Base-by-base conservation (phyloP, 2,329 filamentous ascomycete species). In the Colletotrichum magnum region DNA sequence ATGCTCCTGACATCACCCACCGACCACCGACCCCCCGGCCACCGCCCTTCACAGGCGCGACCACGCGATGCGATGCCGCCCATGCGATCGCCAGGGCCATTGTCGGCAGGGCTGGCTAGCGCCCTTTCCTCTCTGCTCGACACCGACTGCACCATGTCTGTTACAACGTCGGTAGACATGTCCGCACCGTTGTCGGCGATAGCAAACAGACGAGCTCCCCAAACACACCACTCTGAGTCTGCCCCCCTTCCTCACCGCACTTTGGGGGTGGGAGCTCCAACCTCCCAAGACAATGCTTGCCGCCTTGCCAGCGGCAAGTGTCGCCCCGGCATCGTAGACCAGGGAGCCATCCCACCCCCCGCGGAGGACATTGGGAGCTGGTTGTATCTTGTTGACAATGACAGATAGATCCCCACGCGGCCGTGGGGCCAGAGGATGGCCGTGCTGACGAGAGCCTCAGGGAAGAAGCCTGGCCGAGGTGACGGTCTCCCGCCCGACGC, bases 41-140 rank as follows among this genome's bases (percentile, higher is more conserved):
- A 28, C 45, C 59, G 56, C 64, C 39, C 52, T 57, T 67, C 13
- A 26, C 36, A 18, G 56, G 50, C 41, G 58, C n/a, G 13, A 51
- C 41, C 64, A 67, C 58, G 59, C 58, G 58, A 64, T 58, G 43
- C 61, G 41, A 58, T 53, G 58, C 48, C 48, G 50, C 18, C 45
- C 45, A n/a, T 52, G 52, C 18, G 51, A 68, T 68, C 58, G 26
- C 59, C 32, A 63, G 52, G 61, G 47, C 58, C 47, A 43, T 24
- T 24, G 21, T 24, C 59, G 36, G 26, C 64, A 68, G 58, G 64
- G 64, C 64, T 68, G 47, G 15, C 58, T 64, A 64, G 64, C 64
- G 58, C 52, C 47, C 18, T 47, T 64, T 36, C 41, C 51, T 64
- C 52, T 48, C 39, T 41, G 9, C 48, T 61, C 26, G 43, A 43